Conservation (phyloP, 495 filamentous ascomycete genomes). For the Neurospora tetraspora region DNA sequence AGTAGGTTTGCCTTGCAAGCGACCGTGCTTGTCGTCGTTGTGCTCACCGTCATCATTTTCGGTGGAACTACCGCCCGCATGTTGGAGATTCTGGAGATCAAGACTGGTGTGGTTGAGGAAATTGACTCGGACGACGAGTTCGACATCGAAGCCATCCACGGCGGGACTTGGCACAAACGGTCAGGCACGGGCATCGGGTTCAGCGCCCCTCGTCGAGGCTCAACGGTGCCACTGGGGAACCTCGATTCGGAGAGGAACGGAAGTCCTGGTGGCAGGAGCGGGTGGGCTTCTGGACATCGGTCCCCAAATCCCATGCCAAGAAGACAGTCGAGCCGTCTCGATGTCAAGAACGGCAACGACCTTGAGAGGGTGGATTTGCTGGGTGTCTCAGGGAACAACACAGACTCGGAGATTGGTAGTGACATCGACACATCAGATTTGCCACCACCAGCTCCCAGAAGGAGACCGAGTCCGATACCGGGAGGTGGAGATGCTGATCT, state of each 20-base stretch:
- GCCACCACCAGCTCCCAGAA: conserved; percentile 39
- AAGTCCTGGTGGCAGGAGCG: conserved; percentile 20
- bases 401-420: conserved; percentile 51
- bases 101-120: conserved; percentile 92
- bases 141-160: conserved; percentile 78
- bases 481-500: conserved; percentile 9
- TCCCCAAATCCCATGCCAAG: conserved; percentile 31
- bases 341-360: conserved; percentile 28
- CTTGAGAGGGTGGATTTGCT: conserved; percentile 60
- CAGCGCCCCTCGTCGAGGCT: conserved; percentile 51
- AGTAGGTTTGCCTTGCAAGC: conserved; percentile 74
- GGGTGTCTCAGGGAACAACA: conserved; percentile 44
- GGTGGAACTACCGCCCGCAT: conserved; percentile 97
- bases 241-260: conserved; percentile 30
- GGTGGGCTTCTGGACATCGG: conserved; percentile 45
- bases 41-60: conserved; percentile 96
- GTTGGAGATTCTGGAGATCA: conserved; percentile 90
- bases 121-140: conserved; percentile 97
- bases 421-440: conserved; percentile 57
- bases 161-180: conserved; percentile 65
- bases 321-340: conserved; percentile 42
- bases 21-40: conserved; percentile 92
- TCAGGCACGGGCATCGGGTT: conserved; percentile 62
- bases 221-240: conserved; percentile 44
- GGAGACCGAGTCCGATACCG: conserved; percentile 46